Evolutionary conservation across 805 yeast genomes (phyloP).

Genomic region (Nakazawaea ernobii): DNA sequence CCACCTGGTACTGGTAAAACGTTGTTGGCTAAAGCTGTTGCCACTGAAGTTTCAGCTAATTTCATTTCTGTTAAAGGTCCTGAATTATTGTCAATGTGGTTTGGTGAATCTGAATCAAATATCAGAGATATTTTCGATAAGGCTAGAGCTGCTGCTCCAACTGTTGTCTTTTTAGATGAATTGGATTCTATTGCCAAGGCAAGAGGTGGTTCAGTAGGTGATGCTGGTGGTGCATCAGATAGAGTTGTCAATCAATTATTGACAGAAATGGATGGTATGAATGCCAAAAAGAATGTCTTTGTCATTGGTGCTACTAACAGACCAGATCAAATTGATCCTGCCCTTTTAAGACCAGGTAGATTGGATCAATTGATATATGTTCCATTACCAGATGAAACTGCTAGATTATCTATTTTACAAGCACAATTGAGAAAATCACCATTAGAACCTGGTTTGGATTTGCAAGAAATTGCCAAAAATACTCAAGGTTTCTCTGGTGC

Average conservation of each 20-base stretch:
- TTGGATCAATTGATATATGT: constrained; percentile 97
- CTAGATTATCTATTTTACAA: constrained; percentile 84
- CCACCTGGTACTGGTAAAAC: constrained; percentile 99
- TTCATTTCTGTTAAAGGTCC: constrained; percentile 97
- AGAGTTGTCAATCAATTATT: constrained; percentile 93
- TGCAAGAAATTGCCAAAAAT: constrained; percentile 82
- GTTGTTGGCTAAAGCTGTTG: constrained; percentile 95
- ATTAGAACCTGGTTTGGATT: constrained; percentile 91
- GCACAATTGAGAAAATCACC: constrained; percentile 99
- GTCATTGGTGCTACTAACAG: constrained; percentile 99
- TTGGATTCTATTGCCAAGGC: constrained; percentile 96
- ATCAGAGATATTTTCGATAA: constrained; percentile 97
- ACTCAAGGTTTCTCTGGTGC: constrained; percentile 99
- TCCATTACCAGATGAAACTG: constrained; percentile 95
- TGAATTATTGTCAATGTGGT: constrained; percentile 96
- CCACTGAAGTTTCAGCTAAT: constrained; percentile 97
- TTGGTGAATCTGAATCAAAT: constrained; percentile 96
- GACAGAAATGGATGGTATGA: constrained; percentile 99
- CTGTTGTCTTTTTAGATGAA: constrained; percentile 97
- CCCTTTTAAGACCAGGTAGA: constrained; percentile 97
- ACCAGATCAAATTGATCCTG: constrained; percentile 99
- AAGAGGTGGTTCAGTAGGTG: constrained; percentile 87
- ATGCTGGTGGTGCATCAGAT: constrained; percentile 96
- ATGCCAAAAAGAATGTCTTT: constrained; percentile 97
- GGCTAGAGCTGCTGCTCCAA: constrained; percentile 99